Evolutionary conservation across 306 rosid genomes (phyloP).

Genomic region (Lagenaria siceraria): DNA sequence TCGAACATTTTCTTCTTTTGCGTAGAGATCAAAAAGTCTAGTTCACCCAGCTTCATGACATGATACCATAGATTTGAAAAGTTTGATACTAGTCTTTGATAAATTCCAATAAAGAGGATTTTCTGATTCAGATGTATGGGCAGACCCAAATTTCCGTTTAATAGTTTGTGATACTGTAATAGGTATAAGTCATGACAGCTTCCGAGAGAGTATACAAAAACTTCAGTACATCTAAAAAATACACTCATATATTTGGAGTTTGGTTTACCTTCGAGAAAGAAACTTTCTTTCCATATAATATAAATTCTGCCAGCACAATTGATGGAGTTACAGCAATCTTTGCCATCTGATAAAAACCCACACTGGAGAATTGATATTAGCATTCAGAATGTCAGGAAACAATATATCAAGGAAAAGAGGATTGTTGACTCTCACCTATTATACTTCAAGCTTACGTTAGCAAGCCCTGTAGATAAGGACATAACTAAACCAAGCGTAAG

Average conservation of each 20-base stretch:
- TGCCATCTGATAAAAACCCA: slow-evolving; percentile 93
- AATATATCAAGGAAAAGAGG: slow-evolving; percentile 2
- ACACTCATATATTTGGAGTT: neutral
- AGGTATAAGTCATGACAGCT: too few species aligned
- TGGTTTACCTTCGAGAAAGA: slow-evolving; percentile 42
- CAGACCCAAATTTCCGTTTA: neutral
- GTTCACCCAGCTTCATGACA: neutral
- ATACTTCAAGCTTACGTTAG: slow-evolving; percentile 82
- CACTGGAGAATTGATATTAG: slow-evolving; percentile 43
- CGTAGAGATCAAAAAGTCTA: neutral
- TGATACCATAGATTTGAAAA: neutral
- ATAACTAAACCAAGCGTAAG: slow-evolving; percentile 72
- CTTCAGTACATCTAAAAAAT: neutral
- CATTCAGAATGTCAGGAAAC: slow-evolving; percentile 8
- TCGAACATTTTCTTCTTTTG: neutral
- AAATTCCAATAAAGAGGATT: neutral
- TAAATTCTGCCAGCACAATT: slow-evolving; percentile 66
- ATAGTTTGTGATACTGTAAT: neutral
- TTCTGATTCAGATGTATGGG: neutral
- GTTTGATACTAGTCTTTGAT: neutral
- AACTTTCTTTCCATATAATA: slow-evolving; percentile 49
- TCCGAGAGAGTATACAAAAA: neutral
- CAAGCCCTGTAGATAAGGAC: slow-evolving; percentile 79
- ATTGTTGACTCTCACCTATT: slow-evolving; percentile 43
- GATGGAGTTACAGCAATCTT: slow-evolving; percentile 81